Percentiles rank a stretch among this genome's conserved stretches.
Conservation (phyloP, 768 basidiomycete species). For the Hygrophorus russula region DNA sequence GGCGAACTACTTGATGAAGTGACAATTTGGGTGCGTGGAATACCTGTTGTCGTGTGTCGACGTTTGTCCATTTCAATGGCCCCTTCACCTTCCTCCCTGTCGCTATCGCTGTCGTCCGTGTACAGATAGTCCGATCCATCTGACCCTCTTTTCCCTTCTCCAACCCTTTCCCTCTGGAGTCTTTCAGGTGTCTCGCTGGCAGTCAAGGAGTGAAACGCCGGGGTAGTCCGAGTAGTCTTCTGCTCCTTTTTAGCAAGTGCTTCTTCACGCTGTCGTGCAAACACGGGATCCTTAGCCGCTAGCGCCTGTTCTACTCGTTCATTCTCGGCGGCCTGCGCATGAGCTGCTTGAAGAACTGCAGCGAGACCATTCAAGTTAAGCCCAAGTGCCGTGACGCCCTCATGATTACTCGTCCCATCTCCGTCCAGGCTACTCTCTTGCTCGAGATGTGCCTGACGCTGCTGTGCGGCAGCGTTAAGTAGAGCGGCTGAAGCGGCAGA, state of each 20-base stretch:
- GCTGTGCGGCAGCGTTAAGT: slow-evolving; percentile 56
- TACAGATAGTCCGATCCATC: slow-evolving; percentile 50
- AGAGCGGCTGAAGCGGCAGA: slow-evolving; percentile 57
- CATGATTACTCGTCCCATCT: slow-evolving; percentile 14
- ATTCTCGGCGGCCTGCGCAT: slow-evolving; percentile 43
- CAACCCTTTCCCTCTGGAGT: slow-evolving; percentile 12
- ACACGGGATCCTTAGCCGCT: slow-evolving; percentile 33
- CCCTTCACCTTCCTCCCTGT: slow-evolving; percentile 26
- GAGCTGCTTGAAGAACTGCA: slow-evolving; percentile 73
- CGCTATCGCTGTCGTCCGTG: slow-evolving; percentile 33
- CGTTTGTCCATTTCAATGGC: slow-evolving; percentile 9
- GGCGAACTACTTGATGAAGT: slow-evolving; percentile 33
- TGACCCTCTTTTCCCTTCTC: slow-evolving; percentile 21
- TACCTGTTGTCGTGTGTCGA: slow-evolving; percentile 20
- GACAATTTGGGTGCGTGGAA: slow-evolving; percentile 20
- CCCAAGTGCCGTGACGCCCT: slow-evolving; percentile 31
- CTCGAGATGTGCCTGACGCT: slow-evolving; percentile 39
- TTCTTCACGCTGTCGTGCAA: slow-evolving; percentile 32
- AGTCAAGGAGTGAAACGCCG: slow-evolving; percentile 72
- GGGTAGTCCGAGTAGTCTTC: slow-evolving; percentile 54
- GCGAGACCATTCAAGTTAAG: slow-evolving; percentile 55
- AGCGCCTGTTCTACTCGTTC: slow-evolving; percentile 33
- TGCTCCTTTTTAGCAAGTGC: slow-evolving; percentile 34
- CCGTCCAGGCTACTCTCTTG: slow-evolving; percentile 22
- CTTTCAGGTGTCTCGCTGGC: slow-evolving; percentile 27